phyloP scores from a whole-genome alignment of 768 basidiomycete genomes.

The Russula dissimulans region DNA sequence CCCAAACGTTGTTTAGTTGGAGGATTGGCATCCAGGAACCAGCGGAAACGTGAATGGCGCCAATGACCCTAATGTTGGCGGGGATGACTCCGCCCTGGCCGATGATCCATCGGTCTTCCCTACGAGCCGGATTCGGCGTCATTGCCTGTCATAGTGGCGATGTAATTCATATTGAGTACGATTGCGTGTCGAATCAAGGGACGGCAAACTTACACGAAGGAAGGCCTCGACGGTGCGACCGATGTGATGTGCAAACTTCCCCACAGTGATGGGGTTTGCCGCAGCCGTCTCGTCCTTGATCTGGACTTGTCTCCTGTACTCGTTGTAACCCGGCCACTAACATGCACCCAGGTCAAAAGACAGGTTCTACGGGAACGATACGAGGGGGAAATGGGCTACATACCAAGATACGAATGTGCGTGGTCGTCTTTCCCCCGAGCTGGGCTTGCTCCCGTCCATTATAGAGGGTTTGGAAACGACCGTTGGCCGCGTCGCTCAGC shows the following conservation, averaged over 20 bases:
- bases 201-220: background rate
- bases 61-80: constrained; percentile 4
- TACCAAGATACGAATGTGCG: constrained; percentile 8
- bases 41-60: constrained; percentile 10
- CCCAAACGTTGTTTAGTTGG: background rate
- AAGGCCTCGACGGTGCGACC: constrained; percentile 11
- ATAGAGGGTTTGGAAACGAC: constrained; percentile 3
- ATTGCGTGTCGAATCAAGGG: background rate
- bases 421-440: constrained; percentile 8
- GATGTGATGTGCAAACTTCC: constrained; percentile 11
- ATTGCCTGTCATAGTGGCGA: background rate
- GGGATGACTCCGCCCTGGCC: background rate
- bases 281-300: constrained; percentile 5
- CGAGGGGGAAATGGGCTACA: background rate
- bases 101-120: background rate
- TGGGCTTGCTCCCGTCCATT: background rate
- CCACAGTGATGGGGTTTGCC: constrained; percentile 2
- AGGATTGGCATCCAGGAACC: constrained; percentile 19
- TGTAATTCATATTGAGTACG: background rate
- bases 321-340: constrained; percentile 10
- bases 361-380: background rate
- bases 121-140: background rate
- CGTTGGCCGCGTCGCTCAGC: background rate
- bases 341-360: background rate
- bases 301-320: constrained; percentile 10